Evolutionary conservation across 2,329 filamentous ascomycete genomes (phyloP).

Genomic region (Fusarium protoensiforme): DNA sequence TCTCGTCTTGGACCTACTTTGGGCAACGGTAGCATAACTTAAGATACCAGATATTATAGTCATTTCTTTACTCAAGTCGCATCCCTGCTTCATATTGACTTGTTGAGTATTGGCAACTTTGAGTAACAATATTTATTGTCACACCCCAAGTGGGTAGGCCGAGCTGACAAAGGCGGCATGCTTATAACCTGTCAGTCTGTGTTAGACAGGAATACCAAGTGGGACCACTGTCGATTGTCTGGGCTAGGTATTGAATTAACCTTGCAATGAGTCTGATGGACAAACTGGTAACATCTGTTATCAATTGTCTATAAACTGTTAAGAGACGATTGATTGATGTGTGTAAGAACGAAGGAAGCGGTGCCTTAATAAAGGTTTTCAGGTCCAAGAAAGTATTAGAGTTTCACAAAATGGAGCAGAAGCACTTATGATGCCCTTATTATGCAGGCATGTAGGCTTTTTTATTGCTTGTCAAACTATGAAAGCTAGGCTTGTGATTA

Average conservation of each 20-base stretch:
- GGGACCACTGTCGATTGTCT: not conserved
- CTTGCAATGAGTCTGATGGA: not conserved
- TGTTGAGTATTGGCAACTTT: not conserved
- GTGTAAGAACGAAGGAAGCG: not conserved
- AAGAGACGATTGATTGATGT: not conserved
- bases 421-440: not conserved
- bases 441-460: not conserved
- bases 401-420: not conserved
- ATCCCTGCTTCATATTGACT: not conserved
- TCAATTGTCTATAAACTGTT: not conserved
- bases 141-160: not conserved
- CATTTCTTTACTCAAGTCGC: not conserved
- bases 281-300: not conserved
- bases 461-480: not conserved
- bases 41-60: conserved; percentile 25
- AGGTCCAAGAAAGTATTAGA: not conserved
- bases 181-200: not conserved
- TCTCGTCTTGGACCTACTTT: conserved; percentile 14
- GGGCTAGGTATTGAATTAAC: not conserved
- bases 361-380: not conserved
- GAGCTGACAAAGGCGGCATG: not conserved
- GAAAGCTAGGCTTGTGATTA: not conserved
- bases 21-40: conserved; percentile 6
- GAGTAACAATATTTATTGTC: not conserved
- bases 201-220: not conserved